phyloP scores from a whole-genome alignment of 140 eudicot genomes.

The Stevia rebaudiana region DNA sequence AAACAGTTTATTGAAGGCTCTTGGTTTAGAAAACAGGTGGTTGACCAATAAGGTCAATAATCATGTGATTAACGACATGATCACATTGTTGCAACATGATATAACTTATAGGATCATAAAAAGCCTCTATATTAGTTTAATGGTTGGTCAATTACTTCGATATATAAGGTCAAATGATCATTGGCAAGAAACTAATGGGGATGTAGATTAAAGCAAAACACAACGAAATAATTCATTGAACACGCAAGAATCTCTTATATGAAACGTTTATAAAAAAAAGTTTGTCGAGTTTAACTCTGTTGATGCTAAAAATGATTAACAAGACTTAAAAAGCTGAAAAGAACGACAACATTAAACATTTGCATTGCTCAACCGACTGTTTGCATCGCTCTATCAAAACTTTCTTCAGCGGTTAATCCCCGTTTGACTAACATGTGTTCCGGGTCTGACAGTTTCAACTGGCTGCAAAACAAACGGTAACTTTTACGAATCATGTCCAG shows the following conservation, averaged over 20 bases:
- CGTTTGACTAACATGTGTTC: slow-evolving; percentile 66
- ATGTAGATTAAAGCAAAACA: background rate
- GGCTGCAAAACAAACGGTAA: slow-evolving; percentile 47
- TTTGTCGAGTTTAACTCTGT: background rate
- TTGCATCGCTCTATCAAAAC: slow-evolving; percentile 74
- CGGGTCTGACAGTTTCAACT: slow-evolving; percentile 71
- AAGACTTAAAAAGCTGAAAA: background rate
- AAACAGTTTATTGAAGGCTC: too few species aligned
- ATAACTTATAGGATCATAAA: background rate
- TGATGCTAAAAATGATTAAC: slow-evolving; percentile 8
- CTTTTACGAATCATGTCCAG: background rate
- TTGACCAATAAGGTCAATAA: background rate
- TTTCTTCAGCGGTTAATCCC: slow-evolving; percentile 55
- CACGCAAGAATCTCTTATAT: background rate
- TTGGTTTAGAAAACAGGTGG: too few species aligned
- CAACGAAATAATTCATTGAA: background rate
- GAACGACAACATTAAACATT: slow-evolving; percentile 1
- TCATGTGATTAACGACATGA: background rate
- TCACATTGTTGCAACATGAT: too few species aligned
- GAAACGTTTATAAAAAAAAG: background rate
- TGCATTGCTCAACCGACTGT: slow-evolving; percentile 35
- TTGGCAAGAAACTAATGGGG: slow-evolving; percentile 2
- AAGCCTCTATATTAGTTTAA: background rate
- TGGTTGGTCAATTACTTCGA: background rate
- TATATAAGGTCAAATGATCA: background rate